phyloP scores from a whole-genome alignment of 1,139 yeast genomes.

The Wickerhamiella infanticola region DNA sequence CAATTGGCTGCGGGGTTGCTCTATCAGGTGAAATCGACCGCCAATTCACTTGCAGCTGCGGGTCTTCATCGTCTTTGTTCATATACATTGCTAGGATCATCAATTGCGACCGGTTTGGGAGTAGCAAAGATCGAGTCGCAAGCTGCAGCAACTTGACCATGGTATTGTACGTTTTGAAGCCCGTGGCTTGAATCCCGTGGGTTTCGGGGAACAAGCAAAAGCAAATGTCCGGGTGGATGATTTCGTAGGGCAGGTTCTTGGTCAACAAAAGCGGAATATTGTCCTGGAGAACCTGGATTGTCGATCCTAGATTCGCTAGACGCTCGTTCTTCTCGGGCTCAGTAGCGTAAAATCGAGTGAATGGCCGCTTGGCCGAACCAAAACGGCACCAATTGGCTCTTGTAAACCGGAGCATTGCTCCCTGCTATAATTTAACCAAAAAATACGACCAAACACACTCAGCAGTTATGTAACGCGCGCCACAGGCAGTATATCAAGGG shows the following conservation, averaged over 20 bases:
- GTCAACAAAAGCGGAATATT: conserved; percentile 45
- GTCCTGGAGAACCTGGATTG: conserved; percentile 35
- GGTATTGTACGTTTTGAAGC: conserved; percentile 42
- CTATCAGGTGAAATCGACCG: conserved; percentile 11
- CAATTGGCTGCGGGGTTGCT: conserved; percentile 4
- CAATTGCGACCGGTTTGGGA: conserved; percentile 19
- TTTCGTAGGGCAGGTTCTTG: conserved; percentile 33
- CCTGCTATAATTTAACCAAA: neutral
- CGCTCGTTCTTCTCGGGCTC: conserved; percentile 5
- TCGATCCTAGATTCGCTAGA: conserved; percentile 45
- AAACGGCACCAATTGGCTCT: too few species aligned
- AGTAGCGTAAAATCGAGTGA: neutral
- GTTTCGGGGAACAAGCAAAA: conserved; percentile 51
- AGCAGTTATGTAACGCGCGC: neutral
- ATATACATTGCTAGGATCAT: conserved; percentile 13
- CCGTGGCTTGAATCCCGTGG: conserved; percentile 45
- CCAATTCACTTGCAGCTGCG: conserved; percentile 12
- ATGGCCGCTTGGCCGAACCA: too few species aligned
- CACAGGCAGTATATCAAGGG: neutral
- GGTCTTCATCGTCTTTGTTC: conserved; percentile 5
- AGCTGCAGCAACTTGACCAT: conserved; percentile 23
- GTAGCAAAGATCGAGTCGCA: conserved; percentile 17
- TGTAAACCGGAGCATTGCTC: too few species aligned
- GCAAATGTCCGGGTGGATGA: conserved; percentile 37
- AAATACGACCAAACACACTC: neutral